Percentiles rank a stretch among this genome's conserved stretches.
Evolutionary conservation across 345 rosid genomes (phyloP).

Genomic region (Brassica rapa): DNA sequence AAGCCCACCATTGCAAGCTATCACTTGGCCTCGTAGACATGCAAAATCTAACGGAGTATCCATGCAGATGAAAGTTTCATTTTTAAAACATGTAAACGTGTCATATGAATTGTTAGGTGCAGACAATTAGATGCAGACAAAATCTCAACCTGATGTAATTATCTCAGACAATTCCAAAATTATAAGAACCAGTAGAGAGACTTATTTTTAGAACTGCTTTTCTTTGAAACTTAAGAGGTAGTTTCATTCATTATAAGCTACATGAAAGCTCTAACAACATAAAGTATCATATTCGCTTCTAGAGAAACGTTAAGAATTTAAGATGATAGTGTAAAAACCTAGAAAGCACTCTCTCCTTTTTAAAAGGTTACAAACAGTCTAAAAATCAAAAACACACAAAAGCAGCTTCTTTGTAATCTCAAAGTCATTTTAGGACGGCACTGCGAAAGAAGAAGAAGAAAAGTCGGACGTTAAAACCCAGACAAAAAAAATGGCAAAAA

Average conservation of each 20-base stretch:
- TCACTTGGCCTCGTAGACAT: too few species aligned
- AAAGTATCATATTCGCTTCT: not conserved
- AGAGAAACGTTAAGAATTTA: not conserved
- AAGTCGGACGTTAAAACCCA: not conserved
- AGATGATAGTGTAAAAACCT: not conserved
- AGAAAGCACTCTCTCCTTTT: not conserved
- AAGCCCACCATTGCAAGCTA: not conserved
- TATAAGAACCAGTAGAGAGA: too few species aligned
- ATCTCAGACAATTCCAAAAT: too few species aligned
- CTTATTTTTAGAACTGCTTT: too few species aligned
- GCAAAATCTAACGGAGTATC: too few species aligned
- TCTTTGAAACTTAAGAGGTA: not conserved
- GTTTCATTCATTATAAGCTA: not conserved
- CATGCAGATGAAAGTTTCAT: not conserved
- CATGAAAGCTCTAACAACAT: not conserved
- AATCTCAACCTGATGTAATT: too few species aligned
- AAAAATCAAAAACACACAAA: not conserved
- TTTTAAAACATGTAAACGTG: not conserved
- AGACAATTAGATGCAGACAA: too few species aligned
- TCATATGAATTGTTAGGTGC: not conserved
- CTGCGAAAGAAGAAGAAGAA: not conserved
- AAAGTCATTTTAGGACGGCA: conserved; percentile 12
- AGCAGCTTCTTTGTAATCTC: not conserved
- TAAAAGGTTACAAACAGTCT: not conserved
- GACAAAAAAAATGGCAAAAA: not conserved